Evolutionary conservation across 257 asterid species (phyloP).

Genomic region (Echites panduratus): DNA sequence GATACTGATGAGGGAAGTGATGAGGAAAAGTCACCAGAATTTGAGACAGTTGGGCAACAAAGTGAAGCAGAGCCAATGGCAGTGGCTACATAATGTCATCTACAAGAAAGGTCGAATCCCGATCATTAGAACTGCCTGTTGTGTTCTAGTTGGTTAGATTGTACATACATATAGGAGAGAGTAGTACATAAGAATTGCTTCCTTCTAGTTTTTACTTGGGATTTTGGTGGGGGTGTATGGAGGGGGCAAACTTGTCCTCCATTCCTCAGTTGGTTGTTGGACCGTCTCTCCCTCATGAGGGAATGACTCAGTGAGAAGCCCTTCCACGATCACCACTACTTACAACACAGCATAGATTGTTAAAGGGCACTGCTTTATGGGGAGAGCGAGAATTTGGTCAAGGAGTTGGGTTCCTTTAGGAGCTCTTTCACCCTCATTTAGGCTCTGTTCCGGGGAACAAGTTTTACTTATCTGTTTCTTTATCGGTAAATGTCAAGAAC

Average conservation of each 20-base stretch:
- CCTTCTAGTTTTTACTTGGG: slow-evolving; percentile 5
- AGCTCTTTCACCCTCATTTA: neutral
- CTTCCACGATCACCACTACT: neutral
- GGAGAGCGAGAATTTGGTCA: neutral
- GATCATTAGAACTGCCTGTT: neutral
- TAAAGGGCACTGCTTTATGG: neutral
- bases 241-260: slow-evolving; percentile 2
- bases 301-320: slow-evolving; percentile 1
- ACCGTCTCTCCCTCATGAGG: neutral
- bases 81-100: slow-evolving; percentile 18
- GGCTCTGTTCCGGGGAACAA: neutral
- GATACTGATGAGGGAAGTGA: slow-evolving; percentile 20
- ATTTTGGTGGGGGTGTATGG: neutral
- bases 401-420: neutral
- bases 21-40: slow-evolving; percentile 39
- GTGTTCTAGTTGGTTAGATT: slow-evolving; percentile 21
- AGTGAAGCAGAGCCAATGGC: slow-evolving; percentile 38
- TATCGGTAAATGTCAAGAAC: neutral
- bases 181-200: neutral
- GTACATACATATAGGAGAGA: slow-evolving; percentile 39
- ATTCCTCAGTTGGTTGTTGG: neutral
- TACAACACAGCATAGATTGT: neutral
- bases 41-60: slow-evolving; percentile 38
- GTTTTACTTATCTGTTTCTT: neutral
- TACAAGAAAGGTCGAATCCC: neutral